Conservation (phyloP, 257 asterid species). For the Nicotiana paniculata region DNA sequence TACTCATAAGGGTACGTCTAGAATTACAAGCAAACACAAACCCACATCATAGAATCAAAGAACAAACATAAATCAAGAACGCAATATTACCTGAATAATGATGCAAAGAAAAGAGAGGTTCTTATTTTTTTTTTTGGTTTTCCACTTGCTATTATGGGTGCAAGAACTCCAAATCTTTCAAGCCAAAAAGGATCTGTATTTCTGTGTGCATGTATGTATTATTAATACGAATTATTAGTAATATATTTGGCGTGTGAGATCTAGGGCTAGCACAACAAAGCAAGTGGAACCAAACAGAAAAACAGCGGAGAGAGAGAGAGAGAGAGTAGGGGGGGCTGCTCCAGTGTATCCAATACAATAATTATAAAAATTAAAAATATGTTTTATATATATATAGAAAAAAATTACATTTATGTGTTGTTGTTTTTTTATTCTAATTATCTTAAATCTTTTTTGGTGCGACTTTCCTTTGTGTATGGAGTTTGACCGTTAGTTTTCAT, state of each 20-base stretch:
- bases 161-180: not conserved
- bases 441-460: not conserved
- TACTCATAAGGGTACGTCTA: not conserved
- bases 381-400: not conserved
- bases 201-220: conserved; percentile 6
- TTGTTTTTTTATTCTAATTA: not conserved
- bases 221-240: not conserved
- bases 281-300: conserved; percentile 13
- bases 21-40: not conserved
- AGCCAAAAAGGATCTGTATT: conserved; percentile 3
- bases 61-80: not conserved
- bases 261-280: conserved; percentile 8
- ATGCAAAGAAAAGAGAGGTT: not conserved
- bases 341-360: not conserved
- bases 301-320: not conserved
- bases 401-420: not conserved
- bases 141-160: not conserved
- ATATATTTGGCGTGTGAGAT: conserved; percentile 5
- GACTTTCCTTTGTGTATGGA: not conserved
- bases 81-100: not conserved
- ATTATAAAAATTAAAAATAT: not conserved
- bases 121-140: not conserved
- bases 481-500: not conserved
- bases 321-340: not conserved
- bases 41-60: not conserved